Percentiles rank a stretch among this genome's conserved stretches.
These are phyloP conservation scores for Fusarium mangiferae DNA, from an alignment of 2,329 filamentous ascomycete genomes.

Conservation along the genomic window DNA sequence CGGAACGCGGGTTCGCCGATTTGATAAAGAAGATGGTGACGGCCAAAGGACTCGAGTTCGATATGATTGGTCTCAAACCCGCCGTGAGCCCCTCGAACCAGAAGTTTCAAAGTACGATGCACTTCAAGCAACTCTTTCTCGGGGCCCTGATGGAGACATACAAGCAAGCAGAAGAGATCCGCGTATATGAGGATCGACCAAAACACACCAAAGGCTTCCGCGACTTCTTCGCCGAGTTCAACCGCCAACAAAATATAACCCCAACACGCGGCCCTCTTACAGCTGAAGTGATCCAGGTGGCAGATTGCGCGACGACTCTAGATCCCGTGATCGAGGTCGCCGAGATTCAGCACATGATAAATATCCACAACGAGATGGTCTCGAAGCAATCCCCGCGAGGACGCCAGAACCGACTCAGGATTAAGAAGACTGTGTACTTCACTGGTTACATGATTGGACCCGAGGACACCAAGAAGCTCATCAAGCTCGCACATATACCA, in stretches of 20 bases:
- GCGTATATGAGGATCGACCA: constrained; percentile 75
- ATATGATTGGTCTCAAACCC: constrained; percentile 90
- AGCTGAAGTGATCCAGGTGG: constrained; percentile 87
- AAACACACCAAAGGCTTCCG: constrained; percentile 83
- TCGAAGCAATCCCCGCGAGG: constrained; percentile 47
- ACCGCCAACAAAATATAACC: constrained; percentile 63
- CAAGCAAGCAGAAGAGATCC: constrained; percentile 81
- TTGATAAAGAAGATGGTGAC: constrained; percentile 83
- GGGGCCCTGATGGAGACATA: constrained; percentile 87
- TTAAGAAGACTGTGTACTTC: constrained; percentile 90
- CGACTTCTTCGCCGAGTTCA: constrained; percentile 84
- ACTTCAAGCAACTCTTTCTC: constrained; percentile 91
- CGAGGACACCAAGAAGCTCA: constrained; percentile 76
- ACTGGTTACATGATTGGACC: constrained; percentile 88
- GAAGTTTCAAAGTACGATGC: constrained; percentile 83
- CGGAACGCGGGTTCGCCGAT: constrained; percentile 79
- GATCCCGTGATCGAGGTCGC: constrained; percentile 83
- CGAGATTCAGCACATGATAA: constrained; percentile 89
- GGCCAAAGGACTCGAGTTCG: constrained; percentile 84
- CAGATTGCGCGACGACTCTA: constrained; percentile 77
- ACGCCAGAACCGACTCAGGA: constrained; percentile 65
- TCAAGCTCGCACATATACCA: constrained; percentile 75
- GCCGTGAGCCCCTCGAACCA: constrained; percentile 82
- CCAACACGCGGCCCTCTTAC: constrained; percentile 71
- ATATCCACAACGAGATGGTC: constrained; percentile 77